Evolutionary conservation across 768 basidiomycete genomes (phyloP), one percentile per base, ranked within the genome.

Genomic region (Terana coerulea): DNA sequence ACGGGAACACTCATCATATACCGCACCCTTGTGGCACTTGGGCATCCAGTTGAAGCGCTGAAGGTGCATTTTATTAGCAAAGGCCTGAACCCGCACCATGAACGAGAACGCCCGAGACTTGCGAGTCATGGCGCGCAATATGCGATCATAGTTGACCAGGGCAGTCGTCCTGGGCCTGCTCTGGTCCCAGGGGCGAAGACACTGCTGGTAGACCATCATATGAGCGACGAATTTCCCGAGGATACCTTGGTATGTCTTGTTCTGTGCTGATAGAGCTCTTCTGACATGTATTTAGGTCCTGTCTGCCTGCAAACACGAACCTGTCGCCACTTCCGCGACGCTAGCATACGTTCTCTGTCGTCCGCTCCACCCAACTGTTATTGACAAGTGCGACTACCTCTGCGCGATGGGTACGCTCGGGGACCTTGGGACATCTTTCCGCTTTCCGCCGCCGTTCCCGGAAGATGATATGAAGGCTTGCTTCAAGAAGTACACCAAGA

Each of bases 171-270:
- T 0, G 74, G 73, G 2, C 62, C 59, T 4, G 50, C 71, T 1
- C 47, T 73, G 1, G 59, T 70, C 35, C 49, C 25, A 25, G 55
- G 37, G 21, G 61, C 59, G 17, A 51, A 53, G 46, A 64, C 65
- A 26, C 66, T 78, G 26, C 62, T 78, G 31, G 60, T 78, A n/a
- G 76, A 78, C 60, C 76, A 78, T 59, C 76, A 78, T 59, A 65
- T 68, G 59, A 73, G 69, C 15, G 62, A 63, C 17, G 65, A 68
- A 52, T 76, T 71, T 54, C 74, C 75, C 0, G 63, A 66, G 1
- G 64, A 59, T 22, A 60, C 71, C 2, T 19, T 54, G 11, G 70
- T 74, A 43, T 53, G 55, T 15, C 25, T 11, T 11, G 14, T 33
- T 15, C 9, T 33, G 31, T 33, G 9, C 15, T 15, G 9, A 22